Percentiles rank a stretch among this genome's conserved stretches.
Conservation (phyloP, 1,139 yeast species). For the Komagataea norvegica region DNA sequence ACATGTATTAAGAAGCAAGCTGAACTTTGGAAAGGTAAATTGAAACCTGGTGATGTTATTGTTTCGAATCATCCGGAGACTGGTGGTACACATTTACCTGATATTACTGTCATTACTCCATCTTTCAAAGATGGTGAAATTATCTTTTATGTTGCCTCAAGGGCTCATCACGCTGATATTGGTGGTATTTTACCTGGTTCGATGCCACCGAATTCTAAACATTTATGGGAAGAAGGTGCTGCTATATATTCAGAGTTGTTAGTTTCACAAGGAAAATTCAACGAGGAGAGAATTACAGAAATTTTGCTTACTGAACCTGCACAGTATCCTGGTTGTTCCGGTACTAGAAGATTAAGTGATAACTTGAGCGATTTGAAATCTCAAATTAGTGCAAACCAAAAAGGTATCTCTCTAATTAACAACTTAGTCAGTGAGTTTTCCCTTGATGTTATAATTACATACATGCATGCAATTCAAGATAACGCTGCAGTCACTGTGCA, state of each 20-base stretch:
- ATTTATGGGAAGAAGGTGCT: slow-evolving; percentile 45
- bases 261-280: slow-evolving; percentile 37
- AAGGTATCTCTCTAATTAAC: slow-evolving; percentile 39
- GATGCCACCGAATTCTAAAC: slow-evolving; percentile 45
- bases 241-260: slow-evolving; percentile 41
- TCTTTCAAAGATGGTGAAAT: slow-evolving; percentile 38
- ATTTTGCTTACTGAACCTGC: slow-evolving; percentile 39
- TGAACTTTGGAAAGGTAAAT: slow-evolving; percentile 54
- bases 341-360: slow-evolving; percentile 42
- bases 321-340: slow-evolving; percentile 41
- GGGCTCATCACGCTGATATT: slow-evolving; percentile 52
- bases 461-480: slow-evolving; percentile 43
- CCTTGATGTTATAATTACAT: slow-evolving; percentile 33
- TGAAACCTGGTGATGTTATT: slow-evolving; percentile 66
- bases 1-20: slow-evolving; percentile 72
- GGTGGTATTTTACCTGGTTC: slow-evolving; percentile 47
- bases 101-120: slow-evolving; percentile 65
- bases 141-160: slow-evolving; percentile 42
- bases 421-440: slow-evolving; percentile 36
- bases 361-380: slow-evolving; percentile 47
- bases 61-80: slow-evolving; percentile 76
- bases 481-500: slow-evolving; percentile 40
- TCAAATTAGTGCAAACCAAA: slow-evolving; percentile 45
- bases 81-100: slow-evolving; percentile 83
- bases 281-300: slow-evolving; percentile 36